Conservation (phyloP, 768 basidiomycete genomes). For the Lentinula lateritia region DNA sequence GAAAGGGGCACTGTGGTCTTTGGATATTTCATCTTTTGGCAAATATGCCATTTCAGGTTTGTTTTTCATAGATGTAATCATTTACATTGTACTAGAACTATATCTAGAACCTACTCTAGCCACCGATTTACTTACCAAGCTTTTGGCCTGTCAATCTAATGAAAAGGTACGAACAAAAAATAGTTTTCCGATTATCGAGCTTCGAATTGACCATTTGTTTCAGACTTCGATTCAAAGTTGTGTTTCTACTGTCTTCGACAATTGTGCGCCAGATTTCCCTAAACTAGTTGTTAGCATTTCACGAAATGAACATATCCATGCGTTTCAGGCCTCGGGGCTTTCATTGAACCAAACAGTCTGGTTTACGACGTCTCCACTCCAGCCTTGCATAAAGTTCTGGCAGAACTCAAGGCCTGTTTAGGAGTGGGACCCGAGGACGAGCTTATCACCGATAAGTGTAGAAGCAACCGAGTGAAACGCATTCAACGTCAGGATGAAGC, state of each 20-base stretch:
- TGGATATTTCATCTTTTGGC: constrained; percentile 62
- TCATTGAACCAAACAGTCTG: constrained; percentile 56
- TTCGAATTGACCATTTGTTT: not conserved
- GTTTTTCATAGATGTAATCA: constrained; percentile 4
- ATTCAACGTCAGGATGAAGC: constrained; percentile 34
- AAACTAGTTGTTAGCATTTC: not conserved
- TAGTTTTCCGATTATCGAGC: not conserved
- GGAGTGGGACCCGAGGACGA: constrained; percentile 25
- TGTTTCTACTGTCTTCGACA: constrained; percentile 59
- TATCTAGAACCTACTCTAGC: constrained; percentile 58
- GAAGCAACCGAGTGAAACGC: constrained; percentile 41
- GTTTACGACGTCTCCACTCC: constrained; percentile 47
- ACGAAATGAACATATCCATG: not conserved
- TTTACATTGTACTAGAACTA: not conserved
- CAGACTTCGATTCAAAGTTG: constrained; percentile 76
- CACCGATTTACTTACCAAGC: constrained; percentile 47
- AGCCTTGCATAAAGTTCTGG: constrained; percentile 31
- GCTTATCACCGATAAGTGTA: constrained; percentile 33
- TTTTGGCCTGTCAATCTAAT: constrained; percentile 76
- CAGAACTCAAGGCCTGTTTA: constrained; percentile 31
- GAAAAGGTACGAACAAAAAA: constrained; percentile 53
- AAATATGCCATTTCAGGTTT: constrained; percentile 45
- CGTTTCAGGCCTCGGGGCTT: constrained; percentile 46
- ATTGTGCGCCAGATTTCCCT: constrained; percentile 36
- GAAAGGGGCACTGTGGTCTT: constrained; percentile 84